Conservation (phyloP, 1,284 basidiomycete genomes). For the Trichosporon asahii region DNA sequence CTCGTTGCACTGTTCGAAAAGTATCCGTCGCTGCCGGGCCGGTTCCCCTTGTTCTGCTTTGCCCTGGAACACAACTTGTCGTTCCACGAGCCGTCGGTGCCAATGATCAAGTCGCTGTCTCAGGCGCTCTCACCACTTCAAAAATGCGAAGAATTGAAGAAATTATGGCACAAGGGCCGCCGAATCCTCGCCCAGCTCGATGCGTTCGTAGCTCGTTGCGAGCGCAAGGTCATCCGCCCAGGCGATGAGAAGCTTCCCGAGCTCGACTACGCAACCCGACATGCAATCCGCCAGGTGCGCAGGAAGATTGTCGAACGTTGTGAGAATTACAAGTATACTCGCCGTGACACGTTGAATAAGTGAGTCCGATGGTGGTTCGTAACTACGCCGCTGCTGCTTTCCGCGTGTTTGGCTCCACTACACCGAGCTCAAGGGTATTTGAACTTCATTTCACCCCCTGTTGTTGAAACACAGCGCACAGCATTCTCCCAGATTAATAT, state of each 20-base stretch:
- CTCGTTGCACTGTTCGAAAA: constrained; percentile 39
- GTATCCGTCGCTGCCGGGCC: constrained; percentile 40
- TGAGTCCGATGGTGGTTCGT: constrained; percentile 28
- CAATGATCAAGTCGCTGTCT: constrained; percentile 49
- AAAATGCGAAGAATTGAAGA: constrained; percentile 41
- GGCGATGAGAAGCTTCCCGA: constrained; percentile 35
- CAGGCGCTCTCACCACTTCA: constrained; percentile 35
- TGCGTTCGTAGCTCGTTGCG: constrained; percentile 45
- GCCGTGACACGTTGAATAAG: constrained; percentile 51
- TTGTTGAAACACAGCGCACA: background rate
- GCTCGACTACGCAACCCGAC: constrained; percentile 39
- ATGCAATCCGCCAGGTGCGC: constrained; percentile 45
- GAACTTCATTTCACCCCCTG: background rate
- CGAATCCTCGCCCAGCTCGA: constrained; percentile 48
- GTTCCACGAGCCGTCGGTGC: constrained; percentile 47
- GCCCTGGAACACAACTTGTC: constrained; percentile 45
- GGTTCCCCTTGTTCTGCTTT: constrained; percentile 50
- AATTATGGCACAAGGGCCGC: constrained; percentile 45
- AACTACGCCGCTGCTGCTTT: background rate
- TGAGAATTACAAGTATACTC: constrained; percentile 53
- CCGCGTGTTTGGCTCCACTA: constrained; percentile 2
- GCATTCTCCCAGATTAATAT: background rate
- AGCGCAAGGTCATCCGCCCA: constrained; percentile 44
- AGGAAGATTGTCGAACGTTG: constrained; percentile 51
- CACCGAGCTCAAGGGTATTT: background rate